Base-by-base conservation (phyloP, 768 basidiomycete genomes). In the Leccinum variicolor region DNA sequence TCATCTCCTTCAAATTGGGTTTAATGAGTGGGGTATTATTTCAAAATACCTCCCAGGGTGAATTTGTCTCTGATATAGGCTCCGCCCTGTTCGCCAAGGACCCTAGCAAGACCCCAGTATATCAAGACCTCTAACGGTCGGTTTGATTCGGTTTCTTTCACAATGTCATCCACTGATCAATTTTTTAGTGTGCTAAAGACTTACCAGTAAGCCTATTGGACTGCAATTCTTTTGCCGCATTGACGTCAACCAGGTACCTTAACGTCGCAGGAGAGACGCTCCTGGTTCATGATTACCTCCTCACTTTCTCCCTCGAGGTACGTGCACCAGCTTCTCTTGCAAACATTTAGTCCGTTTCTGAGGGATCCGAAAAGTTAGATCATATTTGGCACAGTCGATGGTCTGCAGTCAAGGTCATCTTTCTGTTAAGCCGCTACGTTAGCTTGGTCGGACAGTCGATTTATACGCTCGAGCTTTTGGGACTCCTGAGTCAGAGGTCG, bases 391-490 rank as follows among this genome's bases (percentile, higher is more conserved):
- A 9, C 13, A 25, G 45, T 2, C 58, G 19, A 33, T 60, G 62
- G 58, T 9, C 8, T 7, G 2, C 36, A n/a, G 53, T 52, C 6
- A 63, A 66, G 34, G 29, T 41, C n/a, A n/a, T 57, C 15, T 66
- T 65, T 33, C 55, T 65, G 2, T 9, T 62, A 52, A 65, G 57
- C 31, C 61, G 64, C 14, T 65, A 65, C 8, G 57, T 34, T 1
- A 61, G 46, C 14, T 19, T 66, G 21, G 15, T 53, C 17, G 55
- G 55, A 17, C 65, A 64, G 19, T 46, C 55, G 1, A 6, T 47
- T 1, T 23, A 57, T 21, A 50, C 19, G 8, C 41, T 66, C 11
- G 55, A 61, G 31, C 59, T 64, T 25, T 10, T 61, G 2, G 65
- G 65, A 6, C 1, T 61, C 1, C 36, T 66, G 17, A 54, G 31